Percentiles rank a stretch among this genome's conserved stretches.
Evolutionary conservation across 2,329 filamentous ascomycete genomes (phyloP).

Genomic region (Phaeosphaeria sp.): DNA sequence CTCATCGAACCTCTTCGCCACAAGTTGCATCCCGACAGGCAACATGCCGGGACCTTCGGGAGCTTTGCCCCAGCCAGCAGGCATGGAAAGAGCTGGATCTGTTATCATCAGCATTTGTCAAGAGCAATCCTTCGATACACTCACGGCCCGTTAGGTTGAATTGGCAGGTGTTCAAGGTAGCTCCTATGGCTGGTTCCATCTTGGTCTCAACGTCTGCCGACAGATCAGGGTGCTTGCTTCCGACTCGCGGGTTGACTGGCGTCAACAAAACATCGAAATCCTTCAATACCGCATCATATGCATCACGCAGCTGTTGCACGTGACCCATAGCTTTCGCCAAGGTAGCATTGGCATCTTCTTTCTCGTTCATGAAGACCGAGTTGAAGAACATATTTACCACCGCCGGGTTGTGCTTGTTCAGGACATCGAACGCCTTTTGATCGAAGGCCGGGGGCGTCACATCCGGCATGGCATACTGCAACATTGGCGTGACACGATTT

Average conservation of each 20-base stretch:
- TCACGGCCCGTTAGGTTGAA: constrained; percentile 58
- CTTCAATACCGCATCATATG: constrained; percentile 55
- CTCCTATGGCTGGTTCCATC: constrained; percentile 53
- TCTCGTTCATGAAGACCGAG: constrained; percentile 38
- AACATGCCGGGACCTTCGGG: constrained; percentile 29
- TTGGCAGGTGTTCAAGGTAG: constrained; percentile 52
- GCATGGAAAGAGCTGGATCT: constrained; percentile 57
- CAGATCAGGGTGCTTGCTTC: constrained; percentile 49
- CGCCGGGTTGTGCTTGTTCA: constrained; percentile 54
- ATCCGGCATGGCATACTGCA: constrained; percentile 37
- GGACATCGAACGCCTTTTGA: constrained; percentile 53
- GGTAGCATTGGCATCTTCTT: constrained; percentile 33
- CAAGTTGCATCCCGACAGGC: constrained; percentile 47
- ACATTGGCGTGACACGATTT: constrained; percentile 35
- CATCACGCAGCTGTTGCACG: constrained; percentile 55
- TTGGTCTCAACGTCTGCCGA: constrained; percentile 48
- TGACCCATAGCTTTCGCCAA: constrained; percentile 57
- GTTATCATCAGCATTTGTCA: background rate
- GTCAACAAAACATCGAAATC: constrained; percentile 58
- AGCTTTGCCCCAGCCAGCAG: constrained; percentile 43
- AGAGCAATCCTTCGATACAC: background rate
- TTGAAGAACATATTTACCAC: constrained; percentile 55
- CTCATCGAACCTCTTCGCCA: constrained; percentile 45
- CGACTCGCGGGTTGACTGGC: constrained; percentile 56
- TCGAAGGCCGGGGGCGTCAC: constrained; percentile 31